These are phyloP conservation scores for Saccharomyces pastorianus DNA, from an alignment of 1,139 yeast species.

Conservation along the genomic window DNA sequence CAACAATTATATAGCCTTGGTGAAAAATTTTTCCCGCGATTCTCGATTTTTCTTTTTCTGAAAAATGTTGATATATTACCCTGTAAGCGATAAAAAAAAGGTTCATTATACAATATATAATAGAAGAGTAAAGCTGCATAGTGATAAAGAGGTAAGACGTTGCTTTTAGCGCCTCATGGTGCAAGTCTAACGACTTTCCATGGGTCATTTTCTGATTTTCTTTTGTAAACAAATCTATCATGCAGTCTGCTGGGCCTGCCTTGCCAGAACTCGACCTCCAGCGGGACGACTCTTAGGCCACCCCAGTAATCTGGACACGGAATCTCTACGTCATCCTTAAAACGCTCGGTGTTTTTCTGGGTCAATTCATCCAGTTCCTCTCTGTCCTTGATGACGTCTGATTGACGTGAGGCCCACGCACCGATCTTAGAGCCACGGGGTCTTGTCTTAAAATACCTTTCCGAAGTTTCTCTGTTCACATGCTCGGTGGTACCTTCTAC, in stretches of 20 bases:
- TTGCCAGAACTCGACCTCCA: slow-evolving; percentile 95
- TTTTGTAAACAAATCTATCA: slow-evolving; percentile 72
- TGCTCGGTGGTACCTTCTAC: slow-evolving; percentile 80
- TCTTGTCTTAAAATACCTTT: slow-evolving; percentile 72
- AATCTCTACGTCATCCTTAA: slow-evolving; percentile 53
- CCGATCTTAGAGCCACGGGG: slow-evolving; percentile 92
- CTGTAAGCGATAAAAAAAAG: not conserved
- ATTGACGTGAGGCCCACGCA: slow-evolving; percentile 95
- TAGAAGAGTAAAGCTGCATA: not conserved
- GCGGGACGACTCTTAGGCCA: slow-evolving; percentile 78
- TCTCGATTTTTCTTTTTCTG: not conserved
- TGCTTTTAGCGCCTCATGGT: slow-evolving; percentile 39
- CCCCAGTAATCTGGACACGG: slow-evolving; percentile 97
- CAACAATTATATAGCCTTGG: not conserved
- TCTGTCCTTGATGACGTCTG: slow-evolving; percentile 49
- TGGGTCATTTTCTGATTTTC: slow-evolving; percentile 41
- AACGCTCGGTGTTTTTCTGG: slow-evolving; percentile 44
- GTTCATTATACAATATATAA: not conserved
- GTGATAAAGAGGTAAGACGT: not conserved
- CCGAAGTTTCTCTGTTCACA: slow-evolving; percentile 64
- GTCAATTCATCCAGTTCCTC: slow-evolving; percentile 52
- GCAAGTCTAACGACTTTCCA: slow-evolving; percentile 71
- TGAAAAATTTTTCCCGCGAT: not conserved
- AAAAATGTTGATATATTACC: not conserved
- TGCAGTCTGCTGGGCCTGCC: slow-evolving; percentile 86